Evolutionary conservation across 1,284 basidiomycete species (phyloP).

Genomic region (Cutaneotrichosporon mucoides): DNA sequence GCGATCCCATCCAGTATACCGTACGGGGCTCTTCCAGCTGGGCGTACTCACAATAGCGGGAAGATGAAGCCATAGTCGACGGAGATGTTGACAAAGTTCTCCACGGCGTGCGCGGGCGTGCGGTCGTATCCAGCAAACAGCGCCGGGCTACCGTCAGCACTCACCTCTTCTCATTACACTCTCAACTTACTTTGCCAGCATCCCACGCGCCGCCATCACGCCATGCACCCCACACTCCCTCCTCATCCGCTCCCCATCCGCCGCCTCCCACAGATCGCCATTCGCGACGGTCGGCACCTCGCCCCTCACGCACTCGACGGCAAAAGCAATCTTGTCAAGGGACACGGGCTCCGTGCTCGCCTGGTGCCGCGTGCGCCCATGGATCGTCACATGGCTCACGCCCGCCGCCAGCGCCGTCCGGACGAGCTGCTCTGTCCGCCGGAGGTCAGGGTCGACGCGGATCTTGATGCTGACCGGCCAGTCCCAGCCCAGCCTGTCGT

Average conservation of each 20-base stretch:
- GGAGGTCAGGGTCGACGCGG: conserved; percentile 54
- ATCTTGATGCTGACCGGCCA: conserved; percentile 61
- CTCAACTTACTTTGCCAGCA: conserved; percentile 57
- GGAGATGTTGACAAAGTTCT: conserved; percentile 53
- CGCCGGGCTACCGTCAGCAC: conserved; percentile 41
- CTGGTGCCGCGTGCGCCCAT: conserved; percentile 58
- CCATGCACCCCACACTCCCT: conserved; percentile 53
- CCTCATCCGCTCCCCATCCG: conserved; percentile 53
- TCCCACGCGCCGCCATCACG: conserved; percentile 59
- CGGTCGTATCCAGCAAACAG: conserved; percentile 55
- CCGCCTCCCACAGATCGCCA: conserved; percentile 56
- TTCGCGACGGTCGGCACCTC: conserved; percentile 57
- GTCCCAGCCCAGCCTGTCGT: conserved; percentile 54
- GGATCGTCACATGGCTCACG: conserved; percentile 54
- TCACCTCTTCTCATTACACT: not conserved
- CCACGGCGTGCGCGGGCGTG: conserved; percentile 54
- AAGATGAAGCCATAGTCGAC: conserved; percentile 54
- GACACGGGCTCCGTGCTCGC: conserved; percentile 55
- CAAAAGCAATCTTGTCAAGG: conserved; percentile 54
- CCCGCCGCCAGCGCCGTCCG: conserved; percentile 47
- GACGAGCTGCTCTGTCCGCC: conserved; percentile 55
- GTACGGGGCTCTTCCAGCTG: conserved; percentile 12
- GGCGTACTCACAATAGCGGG: conserved; percentile 48
- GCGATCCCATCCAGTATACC: too few relatives aligned
- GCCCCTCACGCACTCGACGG: conserved; percentile 53